A percentile compares a stretch with the other conserved stretches of the same genome.
These are phyloP conservation scores for Coemansia sp. DNA, from an alignment of 192 early-diverging fungal species.

Conservation along the genomic window DNA sequence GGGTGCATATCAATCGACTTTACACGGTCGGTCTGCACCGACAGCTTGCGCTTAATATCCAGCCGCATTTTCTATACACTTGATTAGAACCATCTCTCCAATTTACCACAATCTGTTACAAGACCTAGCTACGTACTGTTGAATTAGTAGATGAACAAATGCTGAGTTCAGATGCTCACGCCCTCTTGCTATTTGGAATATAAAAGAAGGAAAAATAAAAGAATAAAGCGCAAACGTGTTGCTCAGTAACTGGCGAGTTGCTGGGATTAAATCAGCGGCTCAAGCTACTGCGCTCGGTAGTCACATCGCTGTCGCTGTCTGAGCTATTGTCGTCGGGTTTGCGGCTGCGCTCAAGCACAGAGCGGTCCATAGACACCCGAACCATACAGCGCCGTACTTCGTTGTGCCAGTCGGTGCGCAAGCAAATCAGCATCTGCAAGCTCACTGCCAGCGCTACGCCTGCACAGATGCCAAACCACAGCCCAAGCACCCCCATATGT, in stretches of 20 bases:
- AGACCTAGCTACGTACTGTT: too few relatives aligned
- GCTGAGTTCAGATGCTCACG: too few relatives aligned
- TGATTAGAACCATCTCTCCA: slow-evolving; percentile 1
- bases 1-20: slow-evolving; percentile 99
- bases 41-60: slow-evolving; percentile 60
- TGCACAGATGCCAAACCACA: slow-evolving; percentile 49
- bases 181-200: too few relatives aligned
- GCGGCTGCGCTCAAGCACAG: slow-evolving; percentile 5
- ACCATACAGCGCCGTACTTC: slow-evolving; percentile 42
- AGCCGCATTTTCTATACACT: slow-evolving; percentile 55
- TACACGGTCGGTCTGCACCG: slow-evolving; percentile 83
- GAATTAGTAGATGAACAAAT: too few relatives aligned
- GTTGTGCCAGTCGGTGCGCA: slow-evolving; percentile 29
- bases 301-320: background rate
- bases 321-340: slow-evolving; percentile 3
- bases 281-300: background rate
- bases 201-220: too few relatives aligned
- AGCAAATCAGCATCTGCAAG: slow-evolving; percentile 34
- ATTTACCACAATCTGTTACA: too few relatives aligned
- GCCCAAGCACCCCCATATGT: slow-evolving; percentile 38
- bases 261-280: too few relatives aligned
- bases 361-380: slow-evolving; percentile 33
- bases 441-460: slow-evolving; percentile 36
- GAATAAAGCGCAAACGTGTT: too few relatives aligned
- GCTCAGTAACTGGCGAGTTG: too few relatives aligned